Conservation (phyloP, 768 basidiomycete species). For the Cystofilobasidium macerans region DNA sequence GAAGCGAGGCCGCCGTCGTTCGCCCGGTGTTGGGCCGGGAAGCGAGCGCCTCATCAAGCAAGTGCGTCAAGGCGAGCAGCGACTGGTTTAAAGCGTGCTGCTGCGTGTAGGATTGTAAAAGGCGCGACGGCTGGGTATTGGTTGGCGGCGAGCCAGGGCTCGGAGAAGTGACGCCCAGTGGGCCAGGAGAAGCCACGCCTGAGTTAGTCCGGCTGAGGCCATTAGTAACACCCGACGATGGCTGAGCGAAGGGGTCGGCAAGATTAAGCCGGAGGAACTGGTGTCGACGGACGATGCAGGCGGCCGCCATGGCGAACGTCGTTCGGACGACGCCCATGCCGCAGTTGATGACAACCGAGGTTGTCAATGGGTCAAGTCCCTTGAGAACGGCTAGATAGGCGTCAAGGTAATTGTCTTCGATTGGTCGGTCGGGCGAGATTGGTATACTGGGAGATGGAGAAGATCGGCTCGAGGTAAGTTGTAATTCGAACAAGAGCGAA, state of each 20-base stretch:
- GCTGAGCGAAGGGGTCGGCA: constrained; percentile 60
- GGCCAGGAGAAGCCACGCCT: neutral
- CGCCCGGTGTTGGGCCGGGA: constrained; percentile 14
- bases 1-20: constrained; percentile 62
- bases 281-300: constrained; percentile 69
- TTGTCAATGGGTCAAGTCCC: constrained; percentile 55
- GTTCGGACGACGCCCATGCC: constrained; percentile 77
- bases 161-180: neutral
- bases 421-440: constrained; percentile 82
- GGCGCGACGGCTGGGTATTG: neutral
- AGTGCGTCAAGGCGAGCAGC: constrained; percentile 21
- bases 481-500: too few species aligned
- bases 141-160: neutral
- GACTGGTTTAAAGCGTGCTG: constrained; percentile 54
- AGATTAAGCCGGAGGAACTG: constrained; percentile 55
- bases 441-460: constrained; percentile 55
- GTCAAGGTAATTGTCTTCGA: constrained; percentile 95
- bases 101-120: constrained; percentile 33
- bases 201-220: neutral
- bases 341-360: constrained; percentile 84
- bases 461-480: neutral
- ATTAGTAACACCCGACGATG: neutral
- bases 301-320: constrained; percentile 95
- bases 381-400: constrained; percentile 51
- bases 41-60: constrained; percentile 41